Evolutionary conservation across 2,329 filamentous ascomycete genomes (phyloP).

Genomic region (Diplocarpon rosae): DNA sequence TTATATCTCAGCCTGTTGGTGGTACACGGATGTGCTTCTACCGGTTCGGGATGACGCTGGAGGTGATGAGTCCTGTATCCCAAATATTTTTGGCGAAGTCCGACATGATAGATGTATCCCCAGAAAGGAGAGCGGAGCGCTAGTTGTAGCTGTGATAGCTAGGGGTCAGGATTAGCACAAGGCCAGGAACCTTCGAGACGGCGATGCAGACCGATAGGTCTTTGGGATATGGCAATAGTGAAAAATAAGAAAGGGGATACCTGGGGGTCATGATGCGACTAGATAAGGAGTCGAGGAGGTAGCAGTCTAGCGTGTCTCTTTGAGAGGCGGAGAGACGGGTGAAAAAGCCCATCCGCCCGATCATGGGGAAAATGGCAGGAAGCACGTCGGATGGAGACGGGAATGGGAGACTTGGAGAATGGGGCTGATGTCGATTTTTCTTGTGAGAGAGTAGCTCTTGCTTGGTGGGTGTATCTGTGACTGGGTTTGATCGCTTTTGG

Average conservation of each 20-base stretch:
- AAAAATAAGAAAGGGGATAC: slow-evolving; percentile 1
- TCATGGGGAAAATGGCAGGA: slow-evolving; percentile 58
- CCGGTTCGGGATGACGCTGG: slow-evolving; percentile 57
- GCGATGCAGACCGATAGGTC: slow-evolving; percentile 65
- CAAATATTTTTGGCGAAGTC: slow-evolving; percentile 60
- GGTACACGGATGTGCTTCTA: slow-evolving; percentile 61
- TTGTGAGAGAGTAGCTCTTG: slow-evolving; percentile 34
- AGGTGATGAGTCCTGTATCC: slow-evolving; percentile 69
- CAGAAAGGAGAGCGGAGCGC: slow-evolving; percentile 68
- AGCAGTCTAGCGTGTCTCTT: slow-evolving; percentile 62
- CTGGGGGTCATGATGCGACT: slow-evolving; percentile 64
- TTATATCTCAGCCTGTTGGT: slow-evolving; percentile 62
- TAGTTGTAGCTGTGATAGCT: slow-evolving; percentile 83
- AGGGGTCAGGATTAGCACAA: slow-evolving; percentile 74
- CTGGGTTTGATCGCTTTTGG: slow-evolving; percentile 20
- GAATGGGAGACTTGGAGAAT: slow-evolving; percentile 33
- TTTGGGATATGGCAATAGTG: slow-evolving; percentile 12
- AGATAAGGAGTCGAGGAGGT: slow-evolving; percentile 76
- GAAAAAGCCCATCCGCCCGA: slow-evolving; percentile 74
- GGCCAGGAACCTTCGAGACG: slow-evolving; percentile 65
- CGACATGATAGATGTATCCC: slow-evolving; percentile 58
- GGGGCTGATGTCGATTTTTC: slow-evolving; percentile 42
- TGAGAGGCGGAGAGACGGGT: too few relatives aligned
- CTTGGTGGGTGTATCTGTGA: slow-evolving; percentile 23
- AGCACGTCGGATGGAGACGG: too few relatives aligned